Conservation (phyloP, 2,329 filamentous ascomycete species). For the Fusarium sp. region DNA sequence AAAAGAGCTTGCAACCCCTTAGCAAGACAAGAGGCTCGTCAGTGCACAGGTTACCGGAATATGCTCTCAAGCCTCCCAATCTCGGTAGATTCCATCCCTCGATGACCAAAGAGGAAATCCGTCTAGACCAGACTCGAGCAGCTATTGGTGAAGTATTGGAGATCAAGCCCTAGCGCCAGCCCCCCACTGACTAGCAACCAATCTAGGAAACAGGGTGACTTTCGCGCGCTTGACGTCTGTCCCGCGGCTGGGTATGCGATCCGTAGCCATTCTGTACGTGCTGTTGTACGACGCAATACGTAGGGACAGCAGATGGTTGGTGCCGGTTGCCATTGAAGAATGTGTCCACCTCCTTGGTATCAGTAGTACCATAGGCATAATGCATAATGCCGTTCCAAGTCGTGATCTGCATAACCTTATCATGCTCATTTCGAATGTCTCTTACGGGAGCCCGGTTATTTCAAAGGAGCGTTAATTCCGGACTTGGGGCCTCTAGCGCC, state of each 20-base stretch:
- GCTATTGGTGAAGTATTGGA: slow-evolving; percentile 36
- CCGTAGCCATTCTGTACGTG: slow-evolving; percentile 7
- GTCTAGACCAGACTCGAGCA: slow-evolving; percentile 33
- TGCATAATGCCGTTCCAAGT: slow-evolving; percentile 2
- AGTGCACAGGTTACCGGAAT: slow-evolving; percentile 9
- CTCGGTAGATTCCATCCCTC: slow-evolving; percentile 13
- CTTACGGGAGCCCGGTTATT: slow-evolving; percentile 6
- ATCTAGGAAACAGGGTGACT: slow-evolving; percentile 27
- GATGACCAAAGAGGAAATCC: slow-evolving; percentile 43
- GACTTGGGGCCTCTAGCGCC: slow-evolving; percentile 36
- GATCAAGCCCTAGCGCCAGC: slow-evolving; percentile 28
- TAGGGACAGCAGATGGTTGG: slow-evolving; percentile 17
- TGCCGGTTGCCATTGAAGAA: slow-evolving; percentile 26
- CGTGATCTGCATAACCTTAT: slow-evolving; percentile 17
- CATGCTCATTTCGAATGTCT: slow-evolving; percentile 24
- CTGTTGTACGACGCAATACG: not conserved
- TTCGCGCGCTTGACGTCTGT: slow-evolving; percentile 33
- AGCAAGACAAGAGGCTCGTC: slow-evolving; percentile 1
- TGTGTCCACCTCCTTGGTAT: slow-evolving; percentile 19
- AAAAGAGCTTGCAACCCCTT: not conserved
- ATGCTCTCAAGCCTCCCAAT: slow-evolving; percentile 27
- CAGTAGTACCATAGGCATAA: slow-evolving; percentile 12
- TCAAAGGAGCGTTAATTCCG: slow-evolving; percentile 38
- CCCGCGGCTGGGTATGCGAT: slow-evolving; percentile 32
- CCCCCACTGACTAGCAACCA: slow-evolving; percentile 17